Evolutionary conservation across 2,329 filamentous ascomycete genomes (phyloP).

Genomic region (Tolypocladium ophioglossoides): DNA sequence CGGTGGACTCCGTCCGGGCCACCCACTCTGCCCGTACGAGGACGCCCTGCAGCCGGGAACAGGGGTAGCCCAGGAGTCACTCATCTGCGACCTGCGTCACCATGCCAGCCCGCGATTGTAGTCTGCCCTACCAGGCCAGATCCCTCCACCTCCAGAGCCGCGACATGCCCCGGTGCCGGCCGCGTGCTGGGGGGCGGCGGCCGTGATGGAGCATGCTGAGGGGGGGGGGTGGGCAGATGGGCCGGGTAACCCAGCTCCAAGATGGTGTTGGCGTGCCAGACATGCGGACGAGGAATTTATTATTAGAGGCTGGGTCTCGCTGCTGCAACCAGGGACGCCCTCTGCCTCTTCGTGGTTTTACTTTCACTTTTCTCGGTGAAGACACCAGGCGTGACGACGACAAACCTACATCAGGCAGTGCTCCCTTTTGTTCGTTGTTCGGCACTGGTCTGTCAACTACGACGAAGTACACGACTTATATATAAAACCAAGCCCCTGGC

Average conservation of each 20-base stretch:
- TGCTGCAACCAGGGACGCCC: background rate
- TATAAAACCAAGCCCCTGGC: background rate
- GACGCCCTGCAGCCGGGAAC: background rate
- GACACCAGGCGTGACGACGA: background rate
- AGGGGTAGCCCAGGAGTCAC: background rate
- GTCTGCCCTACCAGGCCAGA: conserved; percentile 1
- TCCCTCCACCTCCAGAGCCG: background rate
- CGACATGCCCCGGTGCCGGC: background rate
- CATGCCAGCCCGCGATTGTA: background rate
- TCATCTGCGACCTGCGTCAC: background rate
- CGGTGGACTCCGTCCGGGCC: background rate
- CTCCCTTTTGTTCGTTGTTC: background rate
- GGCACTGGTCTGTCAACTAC: background rate
- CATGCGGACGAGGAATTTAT: conserved; percentile 1
- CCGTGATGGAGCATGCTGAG: too few species aligned
- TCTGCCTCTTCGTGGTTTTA: background rate
- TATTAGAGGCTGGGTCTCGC: conserved; percentile 4
- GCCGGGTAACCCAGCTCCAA: background rate
- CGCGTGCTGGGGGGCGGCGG: background rate
- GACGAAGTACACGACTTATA: background rate
- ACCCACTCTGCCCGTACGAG: background rate
- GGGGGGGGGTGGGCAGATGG: too few species aligned
- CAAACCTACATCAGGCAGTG: background rate
- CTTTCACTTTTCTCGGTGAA: background rate
- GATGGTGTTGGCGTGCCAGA: background rate